phyloP scores from a whole-genome alignment of 2,329 filamentous ascomycete genomes.

The Periconia digitata region DNA sequence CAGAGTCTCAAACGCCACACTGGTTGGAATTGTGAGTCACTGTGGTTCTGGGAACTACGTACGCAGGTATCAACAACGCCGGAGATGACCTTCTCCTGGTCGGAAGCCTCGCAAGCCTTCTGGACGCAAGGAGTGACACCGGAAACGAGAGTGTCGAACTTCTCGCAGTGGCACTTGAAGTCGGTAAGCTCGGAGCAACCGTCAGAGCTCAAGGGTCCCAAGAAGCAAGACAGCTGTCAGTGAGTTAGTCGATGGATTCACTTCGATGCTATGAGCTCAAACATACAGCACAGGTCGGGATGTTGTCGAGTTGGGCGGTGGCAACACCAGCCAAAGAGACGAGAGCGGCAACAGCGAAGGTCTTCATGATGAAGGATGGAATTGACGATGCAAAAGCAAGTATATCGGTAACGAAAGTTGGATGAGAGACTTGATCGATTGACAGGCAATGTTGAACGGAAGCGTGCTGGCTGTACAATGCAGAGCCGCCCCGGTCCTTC shows the following conservation, averaged over 20 bases:
- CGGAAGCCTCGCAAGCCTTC: constrained; percentile 41
- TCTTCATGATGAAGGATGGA: constrained; percentile 42
- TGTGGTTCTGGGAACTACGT: too few relatives aligned
- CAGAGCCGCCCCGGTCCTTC: constrained; percentile 4
- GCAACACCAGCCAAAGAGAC: constrained; percentile 49
- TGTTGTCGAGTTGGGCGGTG: constrained; percentile 48
- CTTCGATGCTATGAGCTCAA: background rate
- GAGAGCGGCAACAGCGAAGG: constrained; percentile 39
- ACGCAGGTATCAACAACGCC: constrained; percentile 38
- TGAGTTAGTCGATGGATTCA: constrained; percentile 16
- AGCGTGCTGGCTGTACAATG: constrained; percentile 3
- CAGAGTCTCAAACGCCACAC: too few relatives aligned
- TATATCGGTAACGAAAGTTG: background rate
- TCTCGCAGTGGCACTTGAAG: constrained; percentile 54
- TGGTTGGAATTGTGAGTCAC: too few relatives aligned
- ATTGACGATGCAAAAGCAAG: too few relatives aligned
- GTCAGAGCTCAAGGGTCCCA: constrained; percentile 44
- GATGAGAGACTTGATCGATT: constrained; percentile 8
- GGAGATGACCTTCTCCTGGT: constrained; percentile 37
- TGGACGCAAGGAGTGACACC: constrained; percentile 52
- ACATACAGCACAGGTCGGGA: constrained; percentile 52
- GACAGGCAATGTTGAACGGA: constrained; percentile 13
- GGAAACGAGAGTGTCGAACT: constrained; percentile 44
- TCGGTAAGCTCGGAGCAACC: constrained; percentile 51
- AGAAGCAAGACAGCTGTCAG: constrained; percentile 52